Evolutionary conservation across 202 grass and related monocot species (phyloP).

Genomic region (Hordeum pubiflorum): DNA sequence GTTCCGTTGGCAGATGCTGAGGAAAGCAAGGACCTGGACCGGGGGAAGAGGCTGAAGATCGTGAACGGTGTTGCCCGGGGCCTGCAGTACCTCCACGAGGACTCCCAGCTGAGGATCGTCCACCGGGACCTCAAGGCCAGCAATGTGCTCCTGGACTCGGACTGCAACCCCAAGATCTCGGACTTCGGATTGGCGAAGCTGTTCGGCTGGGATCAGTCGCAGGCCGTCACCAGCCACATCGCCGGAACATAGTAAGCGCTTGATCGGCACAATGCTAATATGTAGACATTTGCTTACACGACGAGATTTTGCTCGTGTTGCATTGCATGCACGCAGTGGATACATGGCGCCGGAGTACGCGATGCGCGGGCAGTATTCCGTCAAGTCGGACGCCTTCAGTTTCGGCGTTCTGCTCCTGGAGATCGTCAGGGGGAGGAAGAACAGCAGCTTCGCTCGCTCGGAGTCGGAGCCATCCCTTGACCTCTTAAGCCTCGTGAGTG

Average conservation of each 20-base stretch:
- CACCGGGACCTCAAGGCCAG: conserved; percentile 68
- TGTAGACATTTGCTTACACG: background rate
- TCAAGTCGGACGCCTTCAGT: conserved; percentile 42
- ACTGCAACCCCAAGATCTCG: conserved; percentile 63
- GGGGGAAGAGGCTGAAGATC: conserved; percentile 43
- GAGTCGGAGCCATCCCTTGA: conserved; percentile 9
- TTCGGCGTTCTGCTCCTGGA: conserved; percentile 42
- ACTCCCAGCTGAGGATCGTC: conserved; percentile 54
- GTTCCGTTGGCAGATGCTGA: conserved; percentile 27
- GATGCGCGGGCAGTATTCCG: conserved; percentile 41
- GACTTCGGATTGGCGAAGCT: conserved; percentile 57
- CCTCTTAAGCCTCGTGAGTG: conserved; percentile 28
- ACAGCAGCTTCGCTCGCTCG: background rate
- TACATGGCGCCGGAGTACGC: conserved; percentile 51
- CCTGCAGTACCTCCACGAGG: conserved; percentile 67
- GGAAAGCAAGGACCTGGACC: conserved; percentile 30
- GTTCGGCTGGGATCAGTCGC: conserved; percentile 43
- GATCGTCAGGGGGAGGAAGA: conserved; percentile 45
- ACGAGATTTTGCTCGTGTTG: background rate
- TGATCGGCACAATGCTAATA: background rate
- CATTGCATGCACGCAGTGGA: conserved; percentile 26
- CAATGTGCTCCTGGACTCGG: conserved; percentile 53
- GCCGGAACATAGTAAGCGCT: conserved; percentile 56
- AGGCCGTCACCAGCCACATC: conserved; percentile 38
- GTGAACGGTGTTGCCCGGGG: conserved; percentile 48